phyloP scores from a whole-genome alignment of 2,329 filamentous ascomycete genomes.

The Dothistroma pini region DNA sequence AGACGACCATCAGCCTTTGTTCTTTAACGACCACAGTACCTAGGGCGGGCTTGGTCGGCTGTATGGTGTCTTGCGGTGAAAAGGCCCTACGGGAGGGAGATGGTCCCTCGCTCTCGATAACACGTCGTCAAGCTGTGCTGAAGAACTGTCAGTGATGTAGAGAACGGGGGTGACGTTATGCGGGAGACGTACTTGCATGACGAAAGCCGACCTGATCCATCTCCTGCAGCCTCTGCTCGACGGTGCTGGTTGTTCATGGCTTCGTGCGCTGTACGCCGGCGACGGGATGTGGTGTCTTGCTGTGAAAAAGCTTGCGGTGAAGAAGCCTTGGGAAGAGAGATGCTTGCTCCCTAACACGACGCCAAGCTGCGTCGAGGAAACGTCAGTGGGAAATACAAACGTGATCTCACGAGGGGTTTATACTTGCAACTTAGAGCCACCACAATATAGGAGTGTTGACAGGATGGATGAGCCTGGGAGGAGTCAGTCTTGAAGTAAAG shows the following conservation, averaged over 20 bases:
- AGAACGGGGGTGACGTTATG: too few species aligned
- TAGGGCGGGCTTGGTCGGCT: neutral
- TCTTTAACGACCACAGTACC: neutral
- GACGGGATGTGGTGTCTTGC: slow-evolving; percentile 9
- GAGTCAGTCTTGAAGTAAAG: neutral
- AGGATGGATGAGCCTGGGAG: too few species aligned
- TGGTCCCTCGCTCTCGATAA: too few species aligned
- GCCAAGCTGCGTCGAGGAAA: slow-evolving; percentile 2
- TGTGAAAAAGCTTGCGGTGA: slow-evolving; percentile 6
- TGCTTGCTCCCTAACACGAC: slow-evolving; percentile 2
- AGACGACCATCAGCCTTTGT: neutral
- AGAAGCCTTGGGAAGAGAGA: neutral
- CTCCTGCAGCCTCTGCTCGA: neutral
- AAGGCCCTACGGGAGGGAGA: too few species aligned
- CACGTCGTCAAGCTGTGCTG: too few species aligned
- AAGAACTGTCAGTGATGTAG: too few species aligned
- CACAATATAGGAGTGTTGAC: neutral
- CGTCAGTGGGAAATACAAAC: neutral
- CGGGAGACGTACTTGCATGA: too few species aligned
- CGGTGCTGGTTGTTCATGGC: slow-evolving; percentile 25
- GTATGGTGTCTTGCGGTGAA: neutral
- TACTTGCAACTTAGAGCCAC: neutral
- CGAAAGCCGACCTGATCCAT: neutral
- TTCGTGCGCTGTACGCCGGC: neutral
- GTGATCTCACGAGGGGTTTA: neutral